Evolutionary conservation across 352 stramenopile species (phyloP).

Genomic region (Phytophthora tentaculata): DNA sequence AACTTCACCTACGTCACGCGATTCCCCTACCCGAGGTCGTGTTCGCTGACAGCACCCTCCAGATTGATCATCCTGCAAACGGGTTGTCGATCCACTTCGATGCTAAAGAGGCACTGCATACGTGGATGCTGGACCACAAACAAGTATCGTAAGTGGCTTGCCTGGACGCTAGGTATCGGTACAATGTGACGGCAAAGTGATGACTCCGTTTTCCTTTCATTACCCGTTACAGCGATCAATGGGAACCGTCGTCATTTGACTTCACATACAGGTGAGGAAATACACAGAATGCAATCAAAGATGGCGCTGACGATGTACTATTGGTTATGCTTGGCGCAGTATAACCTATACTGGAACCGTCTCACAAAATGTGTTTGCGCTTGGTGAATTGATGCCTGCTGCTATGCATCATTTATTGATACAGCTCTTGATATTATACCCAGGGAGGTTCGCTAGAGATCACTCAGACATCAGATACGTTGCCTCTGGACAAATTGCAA

Average conservation of each 20-base stretch:
- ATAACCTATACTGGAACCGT: constrained; percentile 48
- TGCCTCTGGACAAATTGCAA: constrained; percentile 61
- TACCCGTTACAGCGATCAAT: constrained; percentile 20
- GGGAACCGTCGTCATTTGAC: constrained; percentile 55
- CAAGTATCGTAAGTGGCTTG: constrained; percentile 18
- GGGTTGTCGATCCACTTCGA: constrained; percentile 50
- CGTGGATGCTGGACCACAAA: constrained; percentile 44
- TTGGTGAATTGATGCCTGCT: not conserved
- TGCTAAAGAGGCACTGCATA: constrained; percentile 45
- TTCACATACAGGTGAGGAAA: constrained; percentile 60
- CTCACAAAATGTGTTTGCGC: constrained; percentile 16
- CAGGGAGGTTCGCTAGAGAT: constrained; percentile 15
- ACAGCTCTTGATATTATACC: not conserved
- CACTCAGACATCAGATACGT: constrained; percentile 30
- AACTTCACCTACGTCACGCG: constrained; percentile 36
- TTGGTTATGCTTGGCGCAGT: constrained; percentile 15
- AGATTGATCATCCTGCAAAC: constrained; percentile 35
- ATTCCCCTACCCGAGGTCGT: constrained; percentile 67
- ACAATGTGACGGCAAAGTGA: not conserved
- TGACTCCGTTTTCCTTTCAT: not conserved
- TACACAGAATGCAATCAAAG: not conserved
- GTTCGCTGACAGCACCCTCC: constrained; percentile 49
- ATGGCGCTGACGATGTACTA: not conserved
- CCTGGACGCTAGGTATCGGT: not conserved
- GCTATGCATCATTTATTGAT: not conserved